These are phyloP conservation scores for Vanilla planifolia DNA, from an alignment of 106 monocot species.

Conservation along the genomic window DNA sequence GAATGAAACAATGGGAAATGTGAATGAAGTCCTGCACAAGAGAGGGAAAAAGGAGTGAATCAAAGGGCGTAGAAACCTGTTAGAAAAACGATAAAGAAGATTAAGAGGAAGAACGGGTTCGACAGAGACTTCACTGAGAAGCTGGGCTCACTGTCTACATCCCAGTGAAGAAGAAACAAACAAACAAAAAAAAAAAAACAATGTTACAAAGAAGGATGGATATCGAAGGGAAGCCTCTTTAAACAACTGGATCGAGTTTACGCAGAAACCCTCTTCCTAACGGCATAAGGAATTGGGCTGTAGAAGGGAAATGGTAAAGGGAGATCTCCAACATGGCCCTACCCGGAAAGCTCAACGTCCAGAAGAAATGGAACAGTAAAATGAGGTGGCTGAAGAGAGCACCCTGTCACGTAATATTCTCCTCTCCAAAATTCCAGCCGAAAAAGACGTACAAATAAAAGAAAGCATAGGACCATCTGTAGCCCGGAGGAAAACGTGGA, in stretches of 20 bases:
- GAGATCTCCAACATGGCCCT: no score
- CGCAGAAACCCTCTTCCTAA: no score
- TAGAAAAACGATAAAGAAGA: no score
- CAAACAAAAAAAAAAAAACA: neutral
- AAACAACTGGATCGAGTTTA: neutral
- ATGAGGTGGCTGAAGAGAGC: neutral
- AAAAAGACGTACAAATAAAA: neutral
- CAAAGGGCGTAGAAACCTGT: no score
- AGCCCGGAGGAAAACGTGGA: neutral
- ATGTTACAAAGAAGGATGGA: neutral
- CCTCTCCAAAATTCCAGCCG: neutral
- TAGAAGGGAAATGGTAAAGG: no score
- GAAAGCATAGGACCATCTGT: neutral
- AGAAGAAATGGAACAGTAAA: neutral
- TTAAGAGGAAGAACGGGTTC: no score
- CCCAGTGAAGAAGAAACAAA: neutral
- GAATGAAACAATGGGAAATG: no score
- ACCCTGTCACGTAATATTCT: neutral
- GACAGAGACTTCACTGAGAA: no score
- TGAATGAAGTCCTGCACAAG: neutral
- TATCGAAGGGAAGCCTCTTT: neutral
- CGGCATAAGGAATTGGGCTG: no score
- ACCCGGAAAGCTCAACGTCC: no score
- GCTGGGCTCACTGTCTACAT: neutral
- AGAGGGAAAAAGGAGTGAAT: neutral